phyloP scores from a whole-genome alignment of 78 protist genomes.

The Emiliania huxleyi region DNA sequence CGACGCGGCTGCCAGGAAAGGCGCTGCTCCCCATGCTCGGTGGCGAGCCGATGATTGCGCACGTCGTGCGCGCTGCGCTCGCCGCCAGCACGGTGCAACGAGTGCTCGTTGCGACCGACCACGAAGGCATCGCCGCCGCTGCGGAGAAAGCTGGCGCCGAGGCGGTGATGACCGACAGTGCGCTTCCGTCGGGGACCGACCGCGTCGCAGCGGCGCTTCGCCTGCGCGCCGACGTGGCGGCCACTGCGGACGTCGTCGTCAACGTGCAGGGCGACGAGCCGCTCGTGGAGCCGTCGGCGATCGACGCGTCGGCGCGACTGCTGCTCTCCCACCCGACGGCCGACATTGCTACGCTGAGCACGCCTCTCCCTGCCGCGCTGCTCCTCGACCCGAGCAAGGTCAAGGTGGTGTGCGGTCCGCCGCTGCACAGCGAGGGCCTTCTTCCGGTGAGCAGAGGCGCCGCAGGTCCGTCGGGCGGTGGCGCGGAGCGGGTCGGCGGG shows the following conservation, averaged over 20 bases:
- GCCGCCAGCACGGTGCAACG: too few species aligned
- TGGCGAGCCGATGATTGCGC: too few species aligned
- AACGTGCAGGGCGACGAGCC: slow-evolving; percentile 17
- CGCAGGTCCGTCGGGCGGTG: too few species aligned
- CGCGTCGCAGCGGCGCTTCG: background rate
- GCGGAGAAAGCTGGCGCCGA: background rate
- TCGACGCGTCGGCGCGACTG: background rate
- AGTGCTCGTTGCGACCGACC: background rate
- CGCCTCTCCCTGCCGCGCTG: too few species aligned
- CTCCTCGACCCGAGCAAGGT: too few species aligned
- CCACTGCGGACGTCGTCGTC: background rate
- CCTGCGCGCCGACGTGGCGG: background rate
- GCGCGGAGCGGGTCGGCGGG: too few species aligned
- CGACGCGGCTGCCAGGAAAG: too few species aligned
- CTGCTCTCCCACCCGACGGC: background rate
- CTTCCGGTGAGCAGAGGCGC: too few species aligned
- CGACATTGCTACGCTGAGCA: background rate
- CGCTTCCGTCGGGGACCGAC: background rate
- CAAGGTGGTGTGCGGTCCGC: too few species aligned
- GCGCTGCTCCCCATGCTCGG: too few species aligned
- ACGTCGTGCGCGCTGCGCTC: too few species aligned
- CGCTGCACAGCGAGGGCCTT: too few species aligned
- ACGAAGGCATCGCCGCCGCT: background rate
- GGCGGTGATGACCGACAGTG: background rate
- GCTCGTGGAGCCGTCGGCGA: background rate